phyloP scores from a whole-genome alignment of 2,329 filamentous ascomycete genomes.

The Fusarium bulbicola region DNA sequence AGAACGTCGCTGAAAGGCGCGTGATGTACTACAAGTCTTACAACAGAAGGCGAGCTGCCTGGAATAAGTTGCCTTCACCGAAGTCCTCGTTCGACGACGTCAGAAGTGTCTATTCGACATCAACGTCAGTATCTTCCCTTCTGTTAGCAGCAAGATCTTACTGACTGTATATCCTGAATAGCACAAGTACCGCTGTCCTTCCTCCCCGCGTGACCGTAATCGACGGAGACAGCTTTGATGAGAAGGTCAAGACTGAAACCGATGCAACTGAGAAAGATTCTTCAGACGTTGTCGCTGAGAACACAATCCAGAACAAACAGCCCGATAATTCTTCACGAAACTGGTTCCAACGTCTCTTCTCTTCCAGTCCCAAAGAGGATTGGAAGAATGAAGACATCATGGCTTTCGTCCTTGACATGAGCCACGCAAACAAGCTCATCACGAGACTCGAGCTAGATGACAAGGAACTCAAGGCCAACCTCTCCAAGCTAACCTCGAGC shows the following conservation, averaged over 20 bases:
- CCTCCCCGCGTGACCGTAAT: too few relatives aligned
- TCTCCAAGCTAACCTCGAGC: background rate
- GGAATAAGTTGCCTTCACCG: background rate
- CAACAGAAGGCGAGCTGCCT: background rate
- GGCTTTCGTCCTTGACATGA: background rate
- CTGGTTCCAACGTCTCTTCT: background rate
- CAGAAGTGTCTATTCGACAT: background rate
- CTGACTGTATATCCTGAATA: background rate
- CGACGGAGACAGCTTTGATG: background rate
- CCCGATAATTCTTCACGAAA: fast-evolving
- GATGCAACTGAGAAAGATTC: background rate
- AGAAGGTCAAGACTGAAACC: background rate
- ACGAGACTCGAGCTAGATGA: background rate
- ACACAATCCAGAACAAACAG: too few relatives aligned
- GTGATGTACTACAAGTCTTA: background rate
- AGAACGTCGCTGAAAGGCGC: background rate
- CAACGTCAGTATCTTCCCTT: background rate
- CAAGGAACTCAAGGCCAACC: background rate
- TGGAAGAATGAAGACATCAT: background rate
- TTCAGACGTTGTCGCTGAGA: too few relatives aligned
- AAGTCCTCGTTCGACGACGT: background rate
- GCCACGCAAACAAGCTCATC: background rate
- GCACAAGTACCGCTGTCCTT: background rate
- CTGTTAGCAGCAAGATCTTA: fast-evolving
- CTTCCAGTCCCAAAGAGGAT: background rate